Percentiles rank a stretch among this genome's conserved stretches.
Evolutionary conservation across 2,329 filamentous ascomycete genomes (phyloP).

Genomic region (Cladophialophora exuberans): DNA sequence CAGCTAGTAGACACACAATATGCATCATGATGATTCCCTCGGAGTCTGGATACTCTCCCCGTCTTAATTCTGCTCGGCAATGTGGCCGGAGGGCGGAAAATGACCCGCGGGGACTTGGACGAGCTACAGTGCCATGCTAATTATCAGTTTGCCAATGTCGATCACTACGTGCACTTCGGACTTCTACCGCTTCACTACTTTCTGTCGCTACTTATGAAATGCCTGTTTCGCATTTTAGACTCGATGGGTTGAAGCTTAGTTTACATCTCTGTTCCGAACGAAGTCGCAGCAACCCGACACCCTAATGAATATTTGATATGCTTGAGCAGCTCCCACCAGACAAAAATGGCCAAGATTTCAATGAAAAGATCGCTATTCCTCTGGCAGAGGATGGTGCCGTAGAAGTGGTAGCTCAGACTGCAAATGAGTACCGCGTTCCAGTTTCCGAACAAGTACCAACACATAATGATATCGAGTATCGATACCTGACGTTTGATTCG

Average conservation of each 20-base stretch:
- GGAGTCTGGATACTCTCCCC: conserved; percentile 6
- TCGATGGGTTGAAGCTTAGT: no score
- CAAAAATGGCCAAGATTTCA: conserved; percentile 4
- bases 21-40: background rate
- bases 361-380: conserved; percentile 2
- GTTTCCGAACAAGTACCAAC: background rate
- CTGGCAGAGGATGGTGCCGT: conserved; percentile 7
- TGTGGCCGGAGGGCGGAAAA: conserved; percentile 7
- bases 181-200: no score
- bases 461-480: conserved; percentile 25
- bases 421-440: conserved; percentile 12
- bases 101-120: conserved; percentile 13
- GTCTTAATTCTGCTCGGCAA: conserved; percentile 6
- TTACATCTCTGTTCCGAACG: no score
- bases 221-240: no score
- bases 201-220: no score
- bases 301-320: no score
- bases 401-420: conserved; percentile 7
- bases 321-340: conserved; percentile 5
- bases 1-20: background rate
- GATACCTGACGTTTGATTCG: conserved; percentile 31
- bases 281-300: no score
- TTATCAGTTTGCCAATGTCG: conserved; percentile 1
- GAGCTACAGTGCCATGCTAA: background rate
- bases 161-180: background rate